Conservation (phyloP, 2,329 filamentous ascomycete genomes). For the Curvularia sp. region DNA sequence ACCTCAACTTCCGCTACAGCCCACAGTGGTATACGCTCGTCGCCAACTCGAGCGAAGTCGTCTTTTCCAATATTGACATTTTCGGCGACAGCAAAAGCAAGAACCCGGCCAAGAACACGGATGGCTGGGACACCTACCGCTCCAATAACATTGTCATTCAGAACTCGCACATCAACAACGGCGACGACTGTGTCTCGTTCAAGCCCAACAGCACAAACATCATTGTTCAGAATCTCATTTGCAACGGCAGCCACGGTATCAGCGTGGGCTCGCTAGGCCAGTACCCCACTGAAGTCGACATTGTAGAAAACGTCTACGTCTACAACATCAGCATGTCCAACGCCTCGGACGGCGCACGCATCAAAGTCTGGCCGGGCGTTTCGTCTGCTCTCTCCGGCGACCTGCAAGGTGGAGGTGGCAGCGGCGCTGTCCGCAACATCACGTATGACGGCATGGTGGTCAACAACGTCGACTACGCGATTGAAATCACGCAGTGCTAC, state of each 20-base stretch:
- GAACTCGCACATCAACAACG: slow-evolving; percentile 69
- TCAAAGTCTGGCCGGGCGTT: slow-evolving; percentile 75
- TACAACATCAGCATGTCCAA: slow-evolving; percentile 51
- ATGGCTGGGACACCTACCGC: slow-evolving; percentile 69
- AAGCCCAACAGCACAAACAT: slow-evolving; percentile 76
- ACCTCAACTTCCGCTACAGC: slow-evolving; percentile 67
- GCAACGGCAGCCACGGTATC: slow-evolving; percentile 75
- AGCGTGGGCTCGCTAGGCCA: slow-evolving; percentile 75
- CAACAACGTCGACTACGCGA: slow-evolving; percentile 69
- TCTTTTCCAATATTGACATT: slow-evolving; percentile 69
- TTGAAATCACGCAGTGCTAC: slow-evolving; percentile 71
- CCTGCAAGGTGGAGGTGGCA: slow-evolving; percentile 70
- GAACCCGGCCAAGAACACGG: slow-evolving; percentile 69
- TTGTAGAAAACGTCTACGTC: slow-evolving; percentile 71
- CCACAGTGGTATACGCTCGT: slow-evolving; percentile 70
- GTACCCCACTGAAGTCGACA: slow-evolving; percentile 68
- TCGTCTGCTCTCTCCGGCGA: slow-evolving; percentile 63
- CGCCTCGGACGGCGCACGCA: slow-evolving; percentile 68
- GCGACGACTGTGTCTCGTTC: slow-evolving; percentile 76
- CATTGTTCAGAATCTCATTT: slow-evolving; percentile 69
- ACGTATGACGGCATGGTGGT: slow-evolving; percentile 69
- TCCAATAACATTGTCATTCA: slow-evolving; percentile 69
- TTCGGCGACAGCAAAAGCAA: slow-evolving; percentile 60
- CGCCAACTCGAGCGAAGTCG: slow-evolving; percentile 68
- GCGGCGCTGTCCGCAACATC: slow-evolving; percentile 68